Conservation (phyloP, 73 alveolate species). For the Tetrahymena malaccensis region DNA sequence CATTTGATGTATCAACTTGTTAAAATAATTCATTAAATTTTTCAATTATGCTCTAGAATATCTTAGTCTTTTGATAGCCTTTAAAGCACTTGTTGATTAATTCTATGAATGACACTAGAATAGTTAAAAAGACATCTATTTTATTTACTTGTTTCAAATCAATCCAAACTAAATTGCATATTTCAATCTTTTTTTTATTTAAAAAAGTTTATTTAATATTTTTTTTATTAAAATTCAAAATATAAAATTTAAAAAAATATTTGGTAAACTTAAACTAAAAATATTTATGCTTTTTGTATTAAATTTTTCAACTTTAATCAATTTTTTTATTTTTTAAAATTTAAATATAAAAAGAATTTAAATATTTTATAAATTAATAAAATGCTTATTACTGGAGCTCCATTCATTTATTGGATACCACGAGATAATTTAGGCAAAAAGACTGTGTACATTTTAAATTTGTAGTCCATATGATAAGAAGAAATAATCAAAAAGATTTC, state of each 20-base stretch:
- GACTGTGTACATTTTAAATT: slow-evolving; percentile 19
- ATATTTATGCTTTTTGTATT: no score
- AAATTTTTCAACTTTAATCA: no score
- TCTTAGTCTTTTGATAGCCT: slow-evolving; percentile 47
- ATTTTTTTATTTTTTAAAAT: no score
- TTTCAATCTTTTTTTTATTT: slow-evolving; percentile 15
- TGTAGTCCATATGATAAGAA: slow-evolving; percentile 11
- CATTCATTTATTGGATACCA: background rate
- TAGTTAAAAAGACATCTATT: slow-evolving; percentile 51
- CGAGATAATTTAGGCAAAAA: slow-evolving; percentile 34
- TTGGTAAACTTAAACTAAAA: no score
- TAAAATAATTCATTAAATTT: slow-evolving; percentile 30
- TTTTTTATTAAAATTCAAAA: background rate
- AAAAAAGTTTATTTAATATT: background rate
- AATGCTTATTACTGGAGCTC: background rate
- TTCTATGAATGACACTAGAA: slow-evolving; percentile 59
- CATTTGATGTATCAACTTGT: slow-evolving; percentile 1
- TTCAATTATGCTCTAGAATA: slow-evolving; percentile 57
- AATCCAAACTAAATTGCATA: slow-evolving; percentile 18
- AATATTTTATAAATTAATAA: no score
- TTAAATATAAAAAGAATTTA: no score
- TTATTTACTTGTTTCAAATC: slow-evolving; percentile 30
- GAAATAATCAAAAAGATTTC: slow-evolving; percentile 31
- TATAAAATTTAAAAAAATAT: background rate
- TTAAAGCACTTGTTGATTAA: slow-evolving; percentile 60